phyloP scores from a whole-genome alignment of 2,329 filamentous ascomycete genomes.

The Hymenoscyphus salicellus region DNA sequence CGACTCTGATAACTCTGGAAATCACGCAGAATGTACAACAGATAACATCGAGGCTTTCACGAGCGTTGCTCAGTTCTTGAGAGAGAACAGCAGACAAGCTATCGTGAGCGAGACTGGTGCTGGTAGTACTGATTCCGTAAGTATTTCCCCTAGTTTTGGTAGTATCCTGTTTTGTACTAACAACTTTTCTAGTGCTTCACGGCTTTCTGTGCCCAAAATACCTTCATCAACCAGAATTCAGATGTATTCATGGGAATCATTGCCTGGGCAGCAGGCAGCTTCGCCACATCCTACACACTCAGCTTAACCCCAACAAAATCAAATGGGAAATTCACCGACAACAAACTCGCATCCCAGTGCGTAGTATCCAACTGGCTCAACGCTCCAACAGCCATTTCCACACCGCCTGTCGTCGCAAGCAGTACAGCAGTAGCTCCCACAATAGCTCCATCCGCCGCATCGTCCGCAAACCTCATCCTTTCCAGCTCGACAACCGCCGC shows the following conservation, averaged over 20 bases:
- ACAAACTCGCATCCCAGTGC: slow-evolving; percentile 25
- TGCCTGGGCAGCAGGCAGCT: slow-evolving; percentile 40
- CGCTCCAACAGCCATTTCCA: slow-evolving; percentile 15
- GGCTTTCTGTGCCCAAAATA: slow-evolving; percentile 28
- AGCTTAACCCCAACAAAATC: slow-evolving; percentile 25
- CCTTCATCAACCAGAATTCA: slow-evolving; percentile 31
- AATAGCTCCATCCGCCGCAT: not conserved
- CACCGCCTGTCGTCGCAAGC: slow-evolving; percentile 6
- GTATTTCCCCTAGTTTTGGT: not conserved
- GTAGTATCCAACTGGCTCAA: slow-evolving; percentile 26
- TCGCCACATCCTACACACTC: slow-evolving; percentile 27
- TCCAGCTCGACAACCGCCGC: not conserved
- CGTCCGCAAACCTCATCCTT: not conserved
- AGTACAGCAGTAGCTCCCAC: not conserved
- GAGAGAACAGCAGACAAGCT: slow-evolving; percentile 46
- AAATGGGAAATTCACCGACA: slow-evolving; percentile 27
- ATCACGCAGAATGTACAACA: slow-evolving; percentile 49
- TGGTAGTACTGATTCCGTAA: slow-evolving; percentile 22
- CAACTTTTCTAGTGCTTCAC: slow-evolving; percentile 21
- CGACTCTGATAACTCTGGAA: slow-evolving; percentile 57
- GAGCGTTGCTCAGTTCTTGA: slow-evolving; percentile 46
- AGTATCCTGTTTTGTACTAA: not conserved
- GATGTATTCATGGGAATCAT: slow-evolving; percentile 40
- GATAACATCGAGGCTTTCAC: slow-evolving; percentile 50
- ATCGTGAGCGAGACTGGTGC: slow-evolving; percentile 51